Conservation (phyloP, 148 eudicot species). For the Vaccinium macrocarpon region DNA sequence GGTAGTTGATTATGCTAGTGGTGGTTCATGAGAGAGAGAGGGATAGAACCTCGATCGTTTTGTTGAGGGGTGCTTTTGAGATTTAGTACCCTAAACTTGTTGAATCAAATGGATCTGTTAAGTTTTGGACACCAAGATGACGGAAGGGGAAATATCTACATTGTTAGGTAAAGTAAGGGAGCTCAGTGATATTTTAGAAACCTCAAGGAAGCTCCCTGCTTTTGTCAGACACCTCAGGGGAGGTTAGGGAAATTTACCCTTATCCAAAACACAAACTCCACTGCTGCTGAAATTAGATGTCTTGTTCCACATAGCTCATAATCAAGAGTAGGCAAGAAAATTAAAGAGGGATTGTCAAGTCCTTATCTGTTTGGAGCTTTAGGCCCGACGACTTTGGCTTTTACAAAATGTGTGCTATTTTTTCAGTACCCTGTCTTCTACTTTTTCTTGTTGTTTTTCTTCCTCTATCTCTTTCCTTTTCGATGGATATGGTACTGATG, state of each 20-base stretch:
- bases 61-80: too few species aligned
- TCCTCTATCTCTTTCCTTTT: not conserved
- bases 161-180: too few species aligned
- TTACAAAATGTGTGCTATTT: not conserved
- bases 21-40: not conserved
- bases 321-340: not conserved
- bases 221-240: too few species aligned
- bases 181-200: too few species aligned
- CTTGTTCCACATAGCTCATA: not conserved
- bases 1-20: not conserved
- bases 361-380: slow-evolving; percentile 21
- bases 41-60: too few species aligned
- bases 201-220: too few species aligned
- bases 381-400: slow-evolving; percentile 15
- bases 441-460: not conserved
- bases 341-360: slow-evolving; percentile 13
- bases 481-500: not conserved
- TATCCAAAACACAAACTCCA: not conserved
- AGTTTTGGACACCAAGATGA: too few species aligned
- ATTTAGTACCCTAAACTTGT: too few species aligned
- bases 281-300: not conserved
- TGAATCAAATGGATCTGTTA: too few species aligned
- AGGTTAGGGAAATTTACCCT: too few species aligned
- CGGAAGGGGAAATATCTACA: too few species aligned
- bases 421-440: too few species aligned